A percentile compares a stretch with the other conserved stretches of the same genome.
Evolutionary conservation across 495 filamentous ascomycete genomes (phyloP).

Genomic region (Diplogelasinospora grovesii): DNA sequence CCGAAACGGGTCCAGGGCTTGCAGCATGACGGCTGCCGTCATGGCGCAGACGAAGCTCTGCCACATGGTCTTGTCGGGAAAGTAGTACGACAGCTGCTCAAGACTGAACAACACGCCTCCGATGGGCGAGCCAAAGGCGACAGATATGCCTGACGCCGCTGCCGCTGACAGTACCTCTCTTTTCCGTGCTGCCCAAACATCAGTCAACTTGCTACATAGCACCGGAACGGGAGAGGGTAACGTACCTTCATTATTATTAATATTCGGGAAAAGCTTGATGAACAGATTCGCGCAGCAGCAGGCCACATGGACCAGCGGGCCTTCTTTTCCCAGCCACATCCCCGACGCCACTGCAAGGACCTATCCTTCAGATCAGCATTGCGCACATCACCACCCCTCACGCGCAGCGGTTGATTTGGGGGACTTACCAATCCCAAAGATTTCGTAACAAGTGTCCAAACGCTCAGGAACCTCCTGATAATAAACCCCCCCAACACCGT

Average conservation of each 20-base stretch:
- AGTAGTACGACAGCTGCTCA: conserved; percentile 97
- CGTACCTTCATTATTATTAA: conserved; percentile 83
- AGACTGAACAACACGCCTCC: conserved; percentile 89
- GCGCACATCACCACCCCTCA: no score
- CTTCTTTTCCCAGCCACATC: conserved; percentile 98
- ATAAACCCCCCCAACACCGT: conserved; percentile 93
- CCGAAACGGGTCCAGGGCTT: conserved; percentile 89
- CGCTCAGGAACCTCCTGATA: conserved; percentile 82
- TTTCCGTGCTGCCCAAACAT: conserved; percentile 61
- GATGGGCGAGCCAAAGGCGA: conserved; percentile 95
- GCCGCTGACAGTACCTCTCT: conserved; percentile 93
- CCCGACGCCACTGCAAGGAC: conserved; percentile 93
- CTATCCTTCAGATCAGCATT: no score
- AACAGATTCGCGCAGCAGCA: conserved; percentile 96
- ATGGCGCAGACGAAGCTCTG: conserved; percentile 98
- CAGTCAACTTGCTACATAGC: conserved; percentile 10
- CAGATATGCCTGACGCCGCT: conserved; percentile 89
- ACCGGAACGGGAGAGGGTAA: neutral
- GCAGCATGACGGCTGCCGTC: conserved; percentile 88
- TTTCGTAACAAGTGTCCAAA: conserved; percentile 91
- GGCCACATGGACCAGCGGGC: conserved; percentile 92
- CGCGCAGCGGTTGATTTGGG: no score
- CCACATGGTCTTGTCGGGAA: conserved; percentile 99
- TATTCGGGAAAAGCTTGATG: conserved; percentile 78
- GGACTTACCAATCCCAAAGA: conserved; percentile 78